Evolutionary conservation across 495 filamentous ascomycete genomes (phyloP).

Genomic region (Aspergillus bertholletiae): DNA sequence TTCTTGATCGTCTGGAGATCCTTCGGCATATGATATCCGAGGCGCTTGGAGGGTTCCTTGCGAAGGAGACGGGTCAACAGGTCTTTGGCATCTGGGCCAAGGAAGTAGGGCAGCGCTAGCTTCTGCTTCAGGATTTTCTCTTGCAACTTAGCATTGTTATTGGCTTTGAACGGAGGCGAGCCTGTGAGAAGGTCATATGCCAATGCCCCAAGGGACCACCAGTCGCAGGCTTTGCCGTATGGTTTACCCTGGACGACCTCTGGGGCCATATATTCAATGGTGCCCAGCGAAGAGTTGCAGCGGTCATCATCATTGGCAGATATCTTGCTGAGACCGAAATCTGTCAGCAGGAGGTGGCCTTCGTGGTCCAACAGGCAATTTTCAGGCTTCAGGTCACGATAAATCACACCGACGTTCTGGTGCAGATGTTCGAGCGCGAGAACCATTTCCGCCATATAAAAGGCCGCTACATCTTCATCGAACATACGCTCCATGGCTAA

Average conservation of each 20-base stretch:
- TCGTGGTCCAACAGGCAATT: conserved; percentile 92
- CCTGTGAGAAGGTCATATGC: conserved; percentile 91
- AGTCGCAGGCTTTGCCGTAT: conserved; percentile 93
- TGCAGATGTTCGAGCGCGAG: conserved; percentile 92
- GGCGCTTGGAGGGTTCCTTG: conserved; percentile 84
- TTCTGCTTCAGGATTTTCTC: conserved; percentile 93
- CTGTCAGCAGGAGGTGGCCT: conserved; percentile 90
- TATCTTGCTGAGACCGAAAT: conserved; percentile 96
- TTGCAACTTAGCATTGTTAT: conserved; percentile 88
- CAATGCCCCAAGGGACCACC: conserved; percentile 95
- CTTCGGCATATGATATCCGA: conserved; percentile 83
- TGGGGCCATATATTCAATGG: conserved; percentile 97
- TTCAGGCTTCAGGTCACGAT: conserved; percentile 95
- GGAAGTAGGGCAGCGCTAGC: conserved; percentile 78
- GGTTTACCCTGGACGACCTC: conserved; percentile 78
- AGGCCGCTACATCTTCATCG: conserved; percentile 77
- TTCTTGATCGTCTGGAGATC: conserved; percentile 83
- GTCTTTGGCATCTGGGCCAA: conserved; percentile 87
- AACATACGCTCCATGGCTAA: conserved; percentile 91
- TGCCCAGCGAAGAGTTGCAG: conserved; percentile 83
- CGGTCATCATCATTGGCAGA: conserved; percentile 72
- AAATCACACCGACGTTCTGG: conserved; percentile 85
- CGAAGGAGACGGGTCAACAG: conserved; percentile 81
- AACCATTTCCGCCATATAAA: conserved; percentile 98
- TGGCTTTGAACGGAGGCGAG: conserved; percentile 80